A percentile compares a stretch with the other conserved stretches of the same genome.
These are phyloP conservation scores for Hymenoscyphus albidus DNA, from an alignment of 2,329 filamentous ascomycete genomes.

Conservation along the genomic window DNA sequence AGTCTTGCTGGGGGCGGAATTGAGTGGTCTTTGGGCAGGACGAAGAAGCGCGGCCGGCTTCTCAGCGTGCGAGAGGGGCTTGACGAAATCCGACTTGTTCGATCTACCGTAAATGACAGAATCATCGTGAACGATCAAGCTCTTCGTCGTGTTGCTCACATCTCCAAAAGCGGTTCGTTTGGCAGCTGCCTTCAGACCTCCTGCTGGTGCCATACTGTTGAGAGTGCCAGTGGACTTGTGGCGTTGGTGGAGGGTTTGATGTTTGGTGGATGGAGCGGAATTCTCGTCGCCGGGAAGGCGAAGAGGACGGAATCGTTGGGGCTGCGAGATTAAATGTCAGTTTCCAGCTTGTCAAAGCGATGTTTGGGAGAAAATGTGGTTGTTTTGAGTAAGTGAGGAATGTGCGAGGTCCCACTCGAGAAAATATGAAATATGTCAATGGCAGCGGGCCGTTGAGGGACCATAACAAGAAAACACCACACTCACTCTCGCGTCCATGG, in stretches of 20 bases:
- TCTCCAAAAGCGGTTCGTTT: conserved; percentile 81
- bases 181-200: conserved; percentile 57
- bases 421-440: conserved; percentile 3
- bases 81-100: conserved; percentile 23
- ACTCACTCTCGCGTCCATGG: conserved; percentile 43
- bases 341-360: conserved; percentile 14
- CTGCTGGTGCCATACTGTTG: conserved; percentile 47
- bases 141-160: conserved; percentile 63
- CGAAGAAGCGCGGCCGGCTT: conserved; percentile 47
- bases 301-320: conserved; percentile 61
- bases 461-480: conserved; percentile 15
- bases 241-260: conserved; percentile 68
- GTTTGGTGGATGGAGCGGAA: conserved; percentile 44
- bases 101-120: conserved; percentile 46
- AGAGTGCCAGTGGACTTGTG: conserved; percentile 75
- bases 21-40: conserved; percentile 59
- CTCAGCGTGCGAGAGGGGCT: conserved; percentile 31
- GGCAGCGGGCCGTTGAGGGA: neutral
- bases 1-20: conserved; percentile 22
- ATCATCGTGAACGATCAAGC: conserved; percentile 51
- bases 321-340: conserved; percentile 47
- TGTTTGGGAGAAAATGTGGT: conserved; percentile 19
- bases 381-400: conserved; percentile 23
- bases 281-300: conserved; percentile 70
- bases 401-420: conserved; percentile 15